Percentiles rank a stretch among this genome's conserved stretches.
phyloP scores from a whole-genome alignment of 805 yeast genomes.

The Wickerhamiella azyma region DNA sequence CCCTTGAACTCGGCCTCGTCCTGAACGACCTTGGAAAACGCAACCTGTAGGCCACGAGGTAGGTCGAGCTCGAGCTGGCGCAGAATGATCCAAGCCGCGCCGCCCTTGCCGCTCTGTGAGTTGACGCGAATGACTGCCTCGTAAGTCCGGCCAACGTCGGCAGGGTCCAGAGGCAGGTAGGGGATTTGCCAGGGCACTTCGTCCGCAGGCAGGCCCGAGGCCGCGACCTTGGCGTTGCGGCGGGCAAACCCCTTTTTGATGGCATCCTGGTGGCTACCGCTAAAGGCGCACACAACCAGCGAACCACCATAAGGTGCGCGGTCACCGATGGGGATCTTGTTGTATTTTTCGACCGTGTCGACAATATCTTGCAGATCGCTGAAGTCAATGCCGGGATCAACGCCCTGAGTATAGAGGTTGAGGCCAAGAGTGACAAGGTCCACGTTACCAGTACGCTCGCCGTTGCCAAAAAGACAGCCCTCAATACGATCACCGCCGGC shows the following conservation, averaged over 20 bases:
- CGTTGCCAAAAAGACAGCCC: conserved; percentile 75
- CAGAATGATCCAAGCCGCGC: conserved; percentile 77
- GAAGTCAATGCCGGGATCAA: conserved; percentile 57
- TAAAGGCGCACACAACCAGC: conserved; percentile 68
- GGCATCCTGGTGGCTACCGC: conserved; percentile 83
- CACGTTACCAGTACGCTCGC: conserved; percentile 80
- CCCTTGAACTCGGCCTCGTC: conserved; percentile 53
- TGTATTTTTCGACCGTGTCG: conserved; percentile 64
- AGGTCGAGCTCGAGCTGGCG: conserved; percentile 63
- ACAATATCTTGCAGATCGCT: conserved; percentile 51
- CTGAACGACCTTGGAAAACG: conserved; percentile 61
- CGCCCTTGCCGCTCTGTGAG: conserved; percentile 82
- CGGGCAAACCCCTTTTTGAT: conserved; percentile 64
- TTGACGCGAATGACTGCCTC: conserved; percentile 85
- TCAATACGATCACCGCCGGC: conserved; percentile 86
- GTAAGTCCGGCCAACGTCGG: conserved; percentile 76
- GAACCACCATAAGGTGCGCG: conserved; percentile 79
- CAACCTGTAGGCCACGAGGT: conserved; percentile 69
- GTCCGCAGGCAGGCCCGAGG: conserved; percentile 25
- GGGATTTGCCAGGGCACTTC: conserved; percentile 55
- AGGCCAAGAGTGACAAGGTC: conserved; percentile 67
- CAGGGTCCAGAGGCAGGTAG: conserved; percentile 72
- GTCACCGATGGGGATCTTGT: conserved; percentile 64
- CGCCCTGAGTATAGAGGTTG: conserved; percentile 68
- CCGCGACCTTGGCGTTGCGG: conserved; percentile 28